These are phyloP conservation scores for Taiwanofungus camphoratus DNA, from an alignment of 1,284 basidiomycete species.

Conservation along the genomic window DNA sequence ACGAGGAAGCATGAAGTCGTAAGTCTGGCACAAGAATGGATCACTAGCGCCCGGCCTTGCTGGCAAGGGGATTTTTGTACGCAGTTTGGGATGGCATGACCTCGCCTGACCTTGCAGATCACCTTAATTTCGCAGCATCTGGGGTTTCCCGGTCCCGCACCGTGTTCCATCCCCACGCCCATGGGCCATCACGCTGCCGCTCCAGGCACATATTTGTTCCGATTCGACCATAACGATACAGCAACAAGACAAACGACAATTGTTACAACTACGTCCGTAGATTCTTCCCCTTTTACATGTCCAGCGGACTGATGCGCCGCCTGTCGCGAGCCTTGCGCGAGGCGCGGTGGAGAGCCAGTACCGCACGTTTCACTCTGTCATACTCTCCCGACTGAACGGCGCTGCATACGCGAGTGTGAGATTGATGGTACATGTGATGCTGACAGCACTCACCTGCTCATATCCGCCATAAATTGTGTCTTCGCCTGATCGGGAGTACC, in stretches of 20 bases:
- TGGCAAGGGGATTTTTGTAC: conserved; percentile 1
- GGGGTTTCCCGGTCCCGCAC: no score
- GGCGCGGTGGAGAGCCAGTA: conserved; percentile 57
- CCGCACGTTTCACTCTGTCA: conserved; percentile 76
- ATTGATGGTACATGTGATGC: conserved; percentile 8
- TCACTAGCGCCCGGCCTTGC: conserved; percentile 13
- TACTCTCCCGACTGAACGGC: conserved; percentile 57
- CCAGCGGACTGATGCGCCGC: conserved; percentile 44
- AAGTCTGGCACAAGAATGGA: conserved; percentile 14
- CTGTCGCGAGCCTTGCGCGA: conserved; percentile 67
- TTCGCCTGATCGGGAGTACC: conserved; percentile 67
- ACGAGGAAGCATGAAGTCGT: conserved; percentile 26
- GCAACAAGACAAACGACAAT: no score
- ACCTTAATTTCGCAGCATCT: no score
- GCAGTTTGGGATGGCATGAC: conserved; percentile 1
- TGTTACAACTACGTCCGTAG: no score
- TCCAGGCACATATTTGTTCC: no score
- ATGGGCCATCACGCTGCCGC: no score
- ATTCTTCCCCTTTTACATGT: conserved; percentile 26
- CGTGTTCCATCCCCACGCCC: no score
- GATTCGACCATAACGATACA: no score
- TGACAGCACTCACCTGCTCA: conserved; percentile 57
- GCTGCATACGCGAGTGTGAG: conserved; percentile 31
- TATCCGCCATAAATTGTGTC: conserved; percentile 66
- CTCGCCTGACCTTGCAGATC: conserved; percentile 2